These are phyloP conservation scores for Emergomyces orientalis DNA, from an alignment of 2,329 filamentous ascomycete genomes.

Conservation along the genomic window DNA sequence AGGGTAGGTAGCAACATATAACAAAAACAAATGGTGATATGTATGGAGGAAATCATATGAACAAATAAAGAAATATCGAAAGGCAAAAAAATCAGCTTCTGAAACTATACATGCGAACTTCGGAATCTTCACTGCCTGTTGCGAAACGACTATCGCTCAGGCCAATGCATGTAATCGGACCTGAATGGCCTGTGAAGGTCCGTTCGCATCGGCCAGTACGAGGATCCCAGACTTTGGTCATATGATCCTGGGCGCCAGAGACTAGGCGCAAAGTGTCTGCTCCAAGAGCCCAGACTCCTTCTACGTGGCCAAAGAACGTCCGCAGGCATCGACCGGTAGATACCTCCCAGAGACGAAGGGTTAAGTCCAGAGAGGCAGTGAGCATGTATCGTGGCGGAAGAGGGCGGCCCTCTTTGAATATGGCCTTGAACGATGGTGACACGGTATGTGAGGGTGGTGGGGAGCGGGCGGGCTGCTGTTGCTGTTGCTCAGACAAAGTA, in stretches of 20 bases:
- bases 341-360: conserved; percentile 87
- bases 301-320: conserved; percentile 92
- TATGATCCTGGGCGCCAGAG: conserved; percentile 82
- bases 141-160: conserved; percentile 83
- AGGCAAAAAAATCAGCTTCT: background rate
- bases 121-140: conserved; percentile 86
- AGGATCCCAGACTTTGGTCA: conserved; percentile 94
- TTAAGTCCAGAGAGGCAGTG: conserved; percentile 82
- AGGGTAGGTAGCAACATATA: no score
- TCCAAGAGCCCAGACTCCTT: conserved; percentile 88
- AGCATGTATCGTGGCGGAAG: conserved; percentile 84
- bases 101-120: conserved; percentile 77
- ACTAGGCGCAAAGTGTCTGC: conserved; percentile 83
- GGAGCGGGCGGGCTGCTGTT: conserved; percentile 13
- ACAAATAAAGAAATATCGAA: no score
- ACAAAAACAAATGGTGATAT: no score
- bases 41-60: no score
- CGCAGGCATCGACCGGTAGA: conserved; percentile 70
- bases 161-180: conserved; percentile 86
- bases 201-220: conserved; percentile 83
- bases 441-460: conserved; percentile 17
- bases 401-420: conserved; percentile 54
- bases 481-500: background rate
- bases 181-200: conserved; percentile 82
- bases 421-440: conserved; percentile 24